Base-by-base conservation (phyloP, 2,329 filamentous ascomycete species). In the Pseudocercospora eumusae region DNA sequence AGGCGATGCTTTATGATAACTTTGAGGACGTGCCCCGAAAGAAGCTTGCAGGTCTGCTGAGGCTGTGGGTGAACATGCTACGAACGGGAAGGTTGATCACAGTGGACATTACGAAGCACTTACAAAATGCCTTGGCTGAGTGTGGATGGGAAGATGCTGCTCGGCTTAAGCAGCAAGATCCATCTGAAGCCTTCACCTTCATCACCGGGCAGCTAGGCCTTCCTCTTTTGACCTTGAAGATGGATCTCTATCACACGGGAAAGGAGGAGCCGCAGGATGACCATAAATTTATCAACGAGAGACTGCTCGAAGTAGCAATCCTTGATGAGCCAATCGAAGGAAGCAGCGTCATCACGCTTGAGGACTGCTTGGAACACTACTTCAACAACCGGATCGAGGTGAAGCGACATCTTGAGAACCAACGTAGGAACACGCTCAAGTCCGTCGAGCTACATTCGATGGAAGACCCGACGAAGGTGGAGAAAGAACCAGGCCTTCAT, bases 311-410 rank as follows among this genome's bases (percentile, higher is more conserved):
- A 71, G 86, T 99, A 44, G 93, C 92, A 0, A 90, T 99, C n/a
- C 91, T 92, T 0, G 82, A 88, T 0, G 88, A 91, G 55, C 83
- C 87, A 5, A 72, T 77, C 6, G 86, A 90, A 50, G 88, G 87
- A 23, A 86, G 86, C 62, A 59, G 59, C 47, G 69, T 69, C 20
- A 83, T 97, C 64, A 92, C 88, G 27, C 79, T 99, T 20, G 95
- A 98, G 76, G 90, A 96, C 68, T 98, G 93, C 69, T 78, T 99
- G 18, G 93, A 97, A 74, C 88, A 89, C 57, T 98, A 97, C 72
- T 98, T 98, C 82, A 97, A 98, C 76, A 93, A 93, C 61, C 85
- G 87, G 60, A 92, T 99, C 57, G 92, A 97, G 71, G 92, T 99
- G 2, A 88, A 89, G 67, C 84, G 93, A 57, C 89, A 93, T 70